These are phyloP conservation scores for Veloboletus limbatus DNA, from an alignment of 1,284 basidiomycete species.

Conservation along the genomic window DNA sequence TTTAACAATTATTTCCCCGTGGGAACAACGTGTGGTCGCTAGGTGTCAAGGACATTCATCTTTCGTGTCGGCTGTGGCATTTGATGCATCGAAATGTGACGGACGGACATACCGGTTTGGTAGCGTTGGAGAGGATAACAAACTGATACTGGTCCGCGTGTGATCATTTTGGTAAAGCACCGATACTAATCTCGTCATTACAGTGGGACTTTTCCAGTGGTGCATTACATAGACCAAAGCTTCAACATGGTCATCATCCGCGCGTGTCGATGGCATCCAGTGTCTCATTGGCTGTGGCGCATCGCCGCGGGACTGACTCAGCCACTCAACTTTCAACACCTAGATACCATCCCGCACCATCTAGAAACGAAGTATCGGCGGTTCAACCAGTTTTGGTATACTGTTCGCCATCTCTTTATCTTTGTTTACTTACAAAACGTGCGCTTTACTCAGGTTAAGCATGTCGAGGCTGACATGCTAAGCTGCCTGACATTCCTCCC, in stretches of 20 bases:
- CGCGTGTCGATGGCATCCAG: constrained; percentile 74
- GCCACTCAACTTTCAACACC: constrained; percentile 52
- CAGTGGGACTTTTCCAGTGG: constrained; percentile 92
- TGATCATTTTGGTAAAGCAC: not conserved
- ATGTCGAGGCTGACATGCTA: constrained; percentile 74
- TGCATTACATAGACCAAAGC: constrained; percentile 71
- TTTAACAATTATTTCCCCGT: constrained; percentile 88
- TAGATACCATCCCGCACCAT: constrained; percentile 82
- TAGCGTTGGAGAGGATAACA: constrained; percentile 93
- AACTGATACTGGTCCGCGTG: constrained; percentile 72
- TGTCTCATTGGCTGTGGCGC: constrained; percentile 54
- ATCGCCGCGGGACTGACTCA: constrained; percentile 54
- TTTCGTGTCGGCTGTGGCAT: constrained; percentile 87
- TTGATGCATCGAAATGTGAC: constrained; percentile 85
- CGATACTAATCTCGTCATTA: not conserved
- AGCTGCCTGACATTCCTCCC: constrained; percentile 71
- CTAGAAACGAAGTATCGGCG: constrained; percentile 84
- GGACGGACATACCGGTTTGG: constrained; percentile 88
- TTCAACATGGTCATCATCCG: constrained; percentile 59
- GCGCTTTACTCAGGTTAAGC: constrained; percentile 58
- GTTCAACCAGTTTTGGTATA: constrained; percentile 88
- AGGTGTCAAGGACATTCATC: constrained; percentile 96
- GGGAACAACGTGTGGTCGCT: constrained; percentile 91
- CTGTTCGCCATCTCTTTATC: constrained; percentile 18
- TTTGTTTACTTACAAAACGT: not conserved